A percentile compares a stretch with the other conserved stretches of the same genome.
Evolutionary conservation across 345 rosid genomes (phyloP).

Genomic region (Salix brachista): DNA sequence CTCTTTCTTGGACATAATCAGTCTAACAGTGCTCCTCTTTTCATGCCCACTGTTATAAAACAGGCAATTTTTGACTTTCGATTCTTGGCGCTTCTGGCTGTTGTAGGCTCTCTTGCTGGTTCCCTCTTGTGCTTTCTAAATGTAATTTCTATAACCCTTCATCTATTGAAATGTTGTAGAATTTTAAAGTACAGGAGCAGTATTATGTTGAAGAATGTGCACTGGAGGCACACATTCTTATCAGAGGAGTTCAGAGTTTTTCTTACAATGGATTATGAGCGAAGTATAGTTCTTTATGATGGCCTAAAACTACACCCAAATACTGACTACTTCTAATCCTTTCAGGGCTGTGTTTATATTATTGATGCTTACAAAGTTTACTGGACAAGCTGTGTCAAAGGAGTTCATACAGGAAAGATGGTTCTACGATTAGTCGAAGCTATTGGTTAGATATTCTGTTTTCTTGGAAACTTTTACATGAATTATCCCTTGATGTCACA

Average conservation of each 20-base stretch:
- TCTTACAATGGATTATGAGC: background rate
- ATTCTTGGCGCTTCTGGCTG: slow-evolving; percentile 74
- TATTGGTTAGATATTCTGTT: slow-evolving; percentile 47
- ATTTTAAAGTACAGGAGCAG: background rate
- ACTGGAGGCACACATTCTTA: background rate
- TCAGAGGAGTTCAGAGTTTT: background rate
- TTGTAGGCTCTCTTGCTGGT: slow-evolving; percentile 86
- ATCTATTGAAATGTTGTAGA: background rate
- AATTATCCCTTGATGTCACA: background rate
- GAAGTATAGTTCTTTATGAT: background rate
- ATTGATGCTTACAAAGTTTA: slow-evolving; percentile 75
- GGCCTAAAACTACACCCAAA: background rate
- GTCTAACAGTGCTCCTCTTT: background rate
- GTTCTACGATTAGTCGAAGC: slow-evolving; percentile 89
- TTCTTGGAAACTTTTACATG: background rate
- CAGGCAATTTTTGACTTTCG: slow-evolving; percentile 90
- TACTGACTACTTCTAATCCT: background rate
- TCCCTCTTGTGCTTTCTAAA: slow-evolving; percentile 85
- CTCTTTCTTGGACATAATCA: background rate
- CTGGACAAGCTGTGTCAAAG: slow-evolving; percentile 77
- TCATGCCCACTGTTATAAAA: slow-evolving; percentile 4
- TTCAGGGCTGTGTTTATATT: slow-evolving; percentile 74
- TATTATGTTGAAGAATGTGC: background rate
- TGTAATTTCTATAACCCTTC: slow-evolving; percentile 36
- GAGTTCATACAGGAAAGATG: slow-evolving; percentile 81